Conservation (phyloP, 2,329 filamentous ascomycete genomes). For the Pseudocercospora pini-densiflorae region DNA sequence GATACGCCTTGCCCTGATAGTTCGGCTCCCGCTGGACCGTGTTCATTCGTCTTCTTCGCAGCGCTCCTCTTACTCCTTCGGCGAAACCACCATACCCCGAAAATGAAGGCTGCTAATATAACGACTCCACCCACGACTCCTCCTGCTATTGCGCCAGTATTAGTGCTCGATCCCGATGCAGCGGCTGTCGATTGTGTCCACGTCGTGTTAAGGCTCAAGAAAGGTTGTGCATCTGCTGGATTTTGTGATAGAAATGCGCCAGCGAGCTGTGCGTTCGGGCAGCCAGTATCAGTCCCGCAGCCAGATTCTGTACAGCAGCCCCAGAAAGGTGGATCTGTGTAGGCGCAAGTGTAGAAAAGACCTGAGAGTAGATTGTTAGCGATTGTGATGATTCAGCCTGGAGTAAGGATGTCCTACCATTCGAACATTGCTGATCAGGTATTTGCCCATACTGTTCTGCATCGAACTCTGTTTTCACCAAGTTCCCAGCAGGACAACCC, state of each 20-base stretch:
- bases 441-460: constrained; percentile 21
- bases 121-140: constrained; percentile 24
- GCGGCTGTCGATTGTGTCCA: constrained; percentile 13
- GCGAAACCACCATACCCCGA: not conserved
- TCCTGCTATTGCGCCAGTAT: constrained; percentile 25
- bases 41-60: constrained; percentile 1
- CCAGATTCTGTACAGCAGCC: constrained; percentile 18
- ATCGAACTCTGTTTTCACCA: constrained; percentile 21
- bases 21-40: constrained; percentile 5
- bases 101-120: constrained; percentile 7
- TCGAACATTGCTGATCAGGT: constrained; percentile 22
- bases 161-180: constrained; percentile 4
- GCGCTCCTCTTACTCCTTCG: not conserved
- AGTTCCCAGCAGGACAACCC: constrained; percentile 20
- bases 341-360: constrained; percentile 21
- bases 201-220: constrained; percentile 17
- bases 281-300: constrained; percentile 14
- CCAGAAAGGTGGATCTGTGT: constrained; percentile 23
- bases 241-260: constrained; percentile 22
- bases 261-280: constrained; percentile 9
- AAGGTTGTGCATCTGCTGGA: constrained; percentile 11
- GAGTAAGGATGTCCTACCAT: not conserved
- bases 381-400: not conserved
- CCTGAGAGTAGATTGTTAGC: not conserved
- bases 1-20: constrained; percentile 2